phyloP scores from a whole-genome alignment of 768 basidiomycete species.

The Baorangia bicolor region DNA sequence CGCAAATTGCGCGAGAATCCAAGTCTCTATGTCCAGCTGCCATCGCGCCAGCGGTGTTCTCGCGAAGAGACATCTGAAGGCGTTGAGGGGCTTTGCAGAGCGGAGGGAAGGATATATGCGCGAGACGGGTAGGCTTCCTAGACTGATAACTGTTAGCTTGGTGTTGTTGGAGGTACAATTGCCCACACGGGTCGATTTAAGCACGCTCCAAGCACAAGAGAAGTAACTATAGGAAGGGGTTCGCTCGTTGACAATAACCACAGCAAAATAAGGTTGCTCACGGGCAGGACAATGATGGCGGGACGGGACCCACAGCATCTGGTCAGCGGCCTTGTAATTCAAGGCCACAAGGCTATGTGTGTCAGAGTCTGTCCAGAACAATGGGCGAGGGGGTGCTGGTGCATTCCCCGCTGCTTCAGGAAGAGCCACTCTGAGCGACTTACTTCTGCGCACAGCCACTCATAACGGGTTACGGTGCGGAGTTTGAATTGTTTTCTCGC shows the following conservation, averaged over 20 bases:
- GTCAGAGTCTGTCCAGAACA: background rate
- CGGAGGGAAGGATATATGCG: too few species aligned
- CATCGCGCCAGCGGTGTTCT: too few species aligned
- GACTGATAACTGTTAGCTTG: too few species aligned
- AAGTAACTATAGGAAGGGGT: too few species aligned
- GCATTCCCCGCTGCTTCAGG: background rate
- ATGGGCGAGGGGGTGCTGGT: too few species aligned
- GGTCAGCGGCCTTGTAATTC: too few species aligned
- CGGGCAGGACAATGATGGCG: background rate
- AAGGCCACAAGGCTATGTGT: too few species aligned
- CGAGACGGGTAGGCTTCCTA: background rate
- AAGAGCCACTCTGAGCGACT: background rate
- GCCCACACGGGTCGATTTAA: slow-evolving; percentile 4
- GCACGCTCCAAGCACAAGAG: slow-evolving; percentile 6
- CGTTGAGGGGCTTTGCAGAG: too few species aligned
- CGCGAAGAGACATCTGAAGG: slow-evolving; percentile 10
- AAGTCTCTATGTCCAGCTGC: background rate
- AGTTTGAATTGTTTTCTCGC: too few species aligned
- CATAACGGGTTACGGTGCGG: too few species aligned
- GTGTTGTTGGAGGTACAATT: background rate
- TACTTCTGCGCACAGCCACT: too few species aligned
- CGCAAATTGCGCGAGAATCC: slow-evolving; percentile 12
- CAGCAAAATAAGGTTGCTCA: background rate
- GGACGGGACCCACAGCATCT: slow-evolving; percentile 23
- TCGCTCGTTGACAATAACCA: background rate